Conservation (phyloP, 495 filamentous ascomycete species). For the Extremus antarcticus region DNA sequence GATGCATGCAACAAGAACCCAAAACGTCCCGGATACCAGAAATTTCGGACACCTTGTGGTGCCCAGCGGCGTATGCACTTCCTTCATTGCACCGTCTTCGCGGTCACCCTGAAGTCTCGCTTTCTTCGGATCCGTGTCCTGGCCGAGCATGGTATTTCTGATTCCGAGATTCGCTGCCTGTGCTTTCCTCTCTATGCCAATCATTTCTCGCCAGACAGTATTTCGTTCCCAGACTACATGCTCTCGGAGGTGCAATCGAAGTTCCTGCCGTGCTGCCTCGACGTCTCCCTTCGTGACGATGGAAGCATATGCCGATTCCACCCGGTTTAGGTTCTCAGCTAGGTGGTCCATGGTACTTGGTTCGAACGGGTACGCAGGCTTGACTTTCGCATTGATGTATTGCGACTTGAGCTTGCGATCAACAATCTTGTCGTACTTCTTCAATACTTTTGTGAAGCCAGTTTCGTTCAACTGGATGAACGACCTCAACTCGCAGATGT, state of each 20-base stretch:
- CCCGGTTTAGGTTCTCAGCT: slow-evolving; percentile 54
- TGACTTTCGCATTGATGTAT: slow-evolving; percentile 65
- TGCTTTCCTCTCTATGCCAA: slow-evolving; percentile 90
- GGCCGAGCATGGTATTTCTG: slow-evolving; percentile 64
- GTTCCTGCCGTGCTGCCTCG: slow-evolving; percentile 62
- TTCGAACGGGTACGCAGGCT: slow-evolving; percentile 64
- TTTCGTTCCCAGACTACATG: slow-evolving; percentile 99
- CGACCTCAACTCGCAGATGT: slow-evolving; percentile 89
- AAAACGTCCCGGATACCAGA: slow-evolving; percentile 72
- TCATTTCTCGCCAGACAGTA: slow-evolving; percentile 98
- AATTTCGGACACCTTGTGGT: slow-evolving; percentile 63
- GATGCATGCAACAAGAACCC: slow-evolving; percentile 60
- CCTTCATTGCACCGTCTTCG: slow-evolving; percentile 45
- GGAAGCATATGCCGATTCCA: slow-evolving; percentile 71
- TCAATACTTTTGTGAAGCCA: slow-evolving; percentile 88
- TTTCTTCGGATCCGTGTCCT: slow-evolving; percentile 55
- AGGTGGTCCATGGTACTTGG: slow-evolving; percentile 56
- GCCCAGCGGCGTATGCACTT: slow-evolving; percentile 72
- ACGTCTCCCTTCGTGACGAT: slow-evolving; percentile 73
- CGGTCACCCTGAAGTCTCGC: slow-evolving; percentile 77
- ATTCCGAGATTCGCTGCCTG: slow-evolving; percentile 89
- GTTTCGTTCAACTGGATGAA: slow-evolving; percentile 95
- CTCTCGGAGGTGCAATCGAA: slow-evolving; percentile 84
- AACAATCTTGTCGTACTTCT: slow-evolving; percentile 97
- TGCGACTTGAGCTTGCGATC: slow-evolving; percentile 62